A percentile compares a stretch with the other conserved stretches of the same genome.
Conservation (phyloP, 2,329 filamentous ascomycete species). For the Podosphaera xanthii region DNA sequence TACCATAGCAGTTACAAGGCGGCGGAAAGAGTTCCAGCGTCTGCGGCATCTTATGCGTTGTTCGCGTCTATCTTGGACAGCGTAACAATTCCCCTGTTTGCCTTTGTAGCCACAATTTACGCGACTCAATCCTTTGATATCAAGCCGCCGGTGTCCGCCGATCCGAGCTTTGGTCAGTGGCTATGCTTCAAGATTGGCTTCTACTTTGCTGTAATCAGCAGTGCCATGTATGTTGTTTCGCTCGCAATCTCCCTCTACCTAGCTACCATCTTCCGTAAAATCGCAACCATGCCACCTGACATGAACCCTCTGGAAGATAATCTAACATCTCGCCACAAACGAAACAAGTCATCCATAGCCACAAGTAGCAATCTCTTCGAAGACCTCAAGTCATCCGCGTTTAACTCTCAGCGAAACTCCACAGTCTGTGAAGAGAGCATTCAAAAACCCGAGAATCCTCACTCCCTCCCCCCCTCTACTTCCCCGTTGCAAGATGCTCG, state of each 20-base stretch:
- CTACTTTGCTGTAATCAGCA: slow-evolving; percentile 39
- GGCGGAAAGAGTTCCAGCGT: slow-evolving; percentile 48
- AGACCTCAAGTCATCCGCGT: slow-evolving; percentile 32
- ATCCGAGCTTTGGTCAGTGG: slow-evolving; percentile 19
- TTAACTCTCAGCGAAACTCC: slow-evolving; percentile 22
- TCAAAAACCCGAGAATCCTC: slow-evolving; percentile 34
- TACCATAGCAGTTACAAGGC: slow-evolving; percentile 57
- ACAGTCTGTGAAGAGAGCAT: slow-evolving; percentile 23
- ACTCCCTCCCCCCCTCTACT: slow-evolving; percentile 26
- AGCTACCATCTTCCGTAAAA: slow-evolving; percentile 57
- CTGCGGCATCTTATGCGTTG: slow-evolving; percentile 70
- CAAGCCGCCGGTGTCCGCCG: background rate
- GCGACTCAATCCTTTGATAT: background rate
- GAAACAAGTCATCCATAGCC: slow-evolving; percentile 32
- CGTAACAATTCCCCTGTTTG: slow-evolving; percentile 29
- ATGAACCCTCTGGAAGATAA: slow-evolving; percentile 86
- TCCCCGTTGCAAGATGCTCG: slow-evolving; percentile 31
- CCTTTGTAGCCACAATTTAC: slow-evolving; percentile 26
- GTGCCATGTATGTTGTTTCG: slow-evolving; percentile 47
- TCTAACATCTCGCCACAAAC: slow-evolving; percentile 63
- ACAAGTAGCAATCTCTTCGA: slow-evolving; percentile 22
- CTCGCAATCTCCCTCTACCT: slow-evolving; percentile 53
- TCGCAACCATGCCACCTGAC: slow-evolving; percentile 63
- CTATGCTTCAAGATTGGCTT: slow-evolving; percentile 44
- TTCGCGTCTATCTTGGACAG: slow-evolving; percentile 58